These are phyloP conservation scores for Cordyceps militaris DNA, from an alignment of 2,329 filamentous ascomycete species.

Conservation along the genomic window DNA sequence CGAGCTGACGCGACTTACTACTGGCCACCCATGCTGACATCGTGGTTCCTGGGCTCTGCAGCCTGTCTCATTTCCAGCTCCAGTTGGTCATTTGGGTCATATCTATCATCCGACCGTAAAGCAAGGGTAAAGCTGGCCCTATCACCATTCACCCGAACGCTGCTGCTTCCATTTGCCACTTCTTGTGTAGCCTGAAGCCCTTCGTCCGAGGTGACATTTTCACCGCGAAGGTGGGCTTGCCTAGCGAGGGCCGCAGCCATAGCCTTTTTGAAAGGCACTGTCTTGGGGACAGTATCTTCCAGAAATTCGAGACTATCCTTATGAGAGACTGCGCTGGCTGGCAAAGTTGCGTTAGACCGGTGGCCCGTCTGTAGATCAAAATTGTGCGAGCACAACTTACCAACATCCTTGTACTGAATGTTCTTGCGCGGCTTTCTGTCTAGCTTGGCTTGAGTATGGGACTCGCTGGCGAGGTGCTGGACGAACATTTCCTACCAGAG, in stretches of 20 bases:
- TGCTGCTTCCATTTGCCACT: constrained; percentile 21
- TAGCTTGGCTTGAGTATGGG: constrained; percentile 79
- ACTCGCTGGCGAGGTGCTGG: constrained; percentile 79
- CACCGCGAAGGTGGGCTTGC: constrained; percentile 37
- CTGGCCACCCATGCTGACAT: constrained; percentile 47
- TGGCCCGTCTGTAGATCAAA: not conserved
- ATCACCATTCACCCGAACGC: constrained; percentile 25
- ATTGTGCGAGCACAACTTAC: constrained; percentile 37
- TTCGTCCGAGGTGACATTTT: constrained; percentile 28
- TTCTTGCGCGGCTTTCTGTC: constrained; percentile 89
- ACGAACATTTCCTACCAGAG: constrained; percentile 83
- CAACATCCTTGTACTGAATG: constrained; percentile 91
- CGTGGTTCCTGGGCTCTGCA: constrained; percentile 35
- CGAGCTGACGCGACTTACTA: not conserved
- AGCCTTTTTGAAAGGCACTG: constrained; percentile 70
- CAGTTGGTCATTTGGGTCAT: constrained; percentile 47
- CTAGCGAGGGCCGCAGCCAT: constrained; percentile 54
- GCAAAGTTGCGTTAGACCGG: not conserved
- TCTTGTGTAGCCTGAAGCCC: constrained; percentile 16
- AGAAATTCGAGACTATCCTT: constrained; percentile 95
- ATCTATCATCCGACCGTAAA: constrained; percentile 21
- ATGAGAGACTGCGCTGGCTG: constrained; percentile 77
- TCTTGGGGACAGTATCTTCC: constrained; percentile 82
- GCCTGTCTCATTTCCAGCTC: constrained; percentile 48
- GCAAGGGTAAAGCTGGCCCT: constrained; percentile 17